Evolutionary conservation across 2,329 filamentous ascomycete genomes (phyloP).

Genomic region (Ophiostoma sp.): DNA sequence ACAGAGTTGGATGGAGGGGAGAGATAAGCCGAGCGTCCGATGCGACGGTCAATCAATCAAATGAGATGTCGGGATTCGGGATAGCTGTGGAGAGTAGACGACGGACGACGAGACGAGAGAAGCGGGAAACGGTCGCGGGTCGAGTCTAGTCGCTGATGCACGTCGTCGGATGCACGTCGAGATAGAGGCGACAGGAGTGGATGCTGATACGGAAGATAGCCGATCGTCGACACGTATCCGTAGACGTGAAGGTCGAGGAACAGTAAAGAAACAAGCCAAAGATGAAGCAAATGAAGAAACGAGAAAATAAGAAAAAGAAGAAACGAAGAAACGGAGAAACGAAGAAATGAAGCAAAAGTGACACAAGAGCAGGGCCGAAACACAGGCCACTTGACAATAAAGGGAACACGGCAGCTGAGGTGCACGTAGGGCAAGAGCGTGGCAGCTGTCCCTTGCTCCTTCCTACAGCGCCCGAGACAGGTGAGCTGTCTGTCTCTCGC

Average conservation of each 20-base stretch:
- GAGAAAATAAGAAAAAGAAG: not conserved
- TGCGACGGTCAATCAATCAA: conserved; percentile 10
- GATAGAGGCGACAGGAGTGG: conserved; percentile 3
- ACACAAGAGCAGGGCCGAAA: not conserved
- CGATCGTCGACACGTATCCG: not conserved
- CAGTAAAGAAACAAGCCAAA: not conserved
- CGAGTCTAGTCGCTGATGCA: not conserved
- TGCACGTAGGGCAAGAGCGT: not conserved
- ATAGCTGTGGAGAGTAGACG: not conserved
- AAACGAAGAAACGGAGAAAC: not conserved
- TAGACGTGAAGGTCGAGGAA: not conserved
- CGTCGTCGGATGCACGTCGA: conserved; percentile 9
- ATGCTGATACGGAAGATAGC: conserved; percentile 11
- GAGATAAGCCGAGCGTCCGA: not conserved
- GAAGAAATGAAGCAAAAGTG: not conserved
- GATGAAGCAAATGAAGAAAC: not conserved
- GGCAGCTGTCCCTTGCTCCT: not conserved
- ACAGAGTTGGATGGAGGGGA: not conserved
- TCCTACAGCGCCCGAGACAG: not conserved
- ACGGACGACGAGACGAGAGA: not conserved
- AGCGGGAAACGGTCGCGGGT: not conserved
- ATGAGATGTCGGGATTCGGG: not conserved
- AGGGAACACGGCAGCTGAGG: not conserved
- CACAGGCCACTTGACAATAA: not conserved
- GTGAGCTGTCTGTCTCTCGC: not conserved